Percentiles rank a stretch among this genome's conserved stretches.
phyloP scores from a whole-genome alignment of 345 rosid species.

The Clausena lansium region DNA sequence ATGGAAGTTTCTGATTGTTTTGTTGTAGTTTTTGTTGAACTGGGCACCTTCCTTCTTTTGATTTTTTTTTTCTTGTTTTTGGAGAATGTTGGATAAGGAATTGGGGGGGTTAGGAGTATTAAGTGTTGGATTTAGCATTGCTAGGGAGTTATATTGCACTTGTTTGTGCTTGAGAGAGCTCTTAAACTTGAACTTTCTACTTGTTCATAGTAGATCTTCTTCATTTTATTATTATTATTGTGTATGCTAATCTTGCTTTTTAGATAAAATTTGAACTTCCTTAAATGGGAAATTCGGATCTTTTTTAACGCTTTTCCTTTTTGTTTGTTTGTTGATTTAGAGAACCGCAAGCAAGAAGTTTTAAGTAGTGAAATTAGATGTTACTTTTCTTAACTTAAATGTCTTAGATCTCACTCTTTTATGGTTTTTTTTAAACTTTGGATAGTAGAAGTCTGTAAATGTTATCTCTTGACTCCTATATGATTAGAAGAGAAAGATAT shows the following conservation, averaged over 20 bases:
- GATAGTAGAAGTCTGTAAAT: neutral
- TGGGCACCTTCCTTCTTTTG: neutral
- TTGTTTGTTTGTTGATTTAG: constrained; percentile 4
- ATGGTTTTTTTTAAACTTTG: neutral
- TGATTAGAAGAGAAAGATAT: neutral
- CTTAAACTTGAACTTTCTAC: constrained; percentile 1
- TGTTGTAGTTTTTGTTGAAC: neutral
- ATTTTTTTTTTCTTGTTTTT: neutral
- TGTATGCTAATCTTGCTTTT: constrained; percentile 2
- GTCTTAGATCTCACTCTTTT: constrained; percentile 8
- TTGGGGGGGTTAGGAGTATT: neutral
- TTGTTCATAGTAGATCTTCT: constrained; percentile 27
- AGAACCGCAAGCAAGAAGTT: neutral
- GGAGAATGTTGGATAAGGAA: neutral
- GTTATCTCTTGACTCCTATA: neutral
- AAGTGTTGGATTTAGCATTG: constrained; percentile 1
- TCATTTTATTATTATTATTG: constrained; percentile 14
- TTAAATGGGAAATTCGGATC: neutral
- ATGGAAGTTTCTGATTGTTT: neutral
- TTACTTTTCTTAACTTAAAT: neutral
- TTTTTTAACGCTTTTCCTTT: neutral
- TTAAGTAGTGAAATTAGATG: neutral
- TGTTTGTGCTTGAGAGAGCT: neutral
- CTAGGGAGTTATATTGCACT: neutral
- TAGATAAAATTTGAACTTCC: neutral